Evolutionary conservation across 139 green algal species (phyloP).

Genomic region (Tetraselmis striata): DNA sequence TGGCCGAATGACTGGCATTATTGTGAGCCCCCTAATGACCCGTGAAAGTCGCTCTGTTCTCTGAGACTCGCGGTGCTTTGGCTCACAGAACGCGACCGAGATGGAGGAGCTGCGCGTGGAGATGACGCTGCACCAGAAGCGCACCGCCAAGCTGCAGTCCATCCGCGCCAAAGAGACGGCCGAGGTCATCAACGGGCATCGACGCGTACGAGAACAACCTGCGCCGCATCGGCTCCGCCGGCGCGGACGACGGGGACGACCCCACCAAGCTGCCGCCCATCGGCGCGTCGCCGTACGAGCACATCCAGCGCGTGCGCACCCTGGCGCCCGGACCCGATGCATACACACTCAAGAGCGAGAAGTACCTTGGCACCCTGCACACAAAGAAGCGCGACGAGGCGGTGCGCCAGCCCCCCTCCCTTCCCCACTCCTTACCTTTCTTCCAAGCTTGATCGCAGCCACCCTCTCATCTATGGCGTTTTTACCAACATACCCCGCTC

Average conservation of each 20-base stretch:
- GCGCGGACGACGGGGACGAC: constrained; percentile 9
- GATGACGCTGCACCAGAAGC: constrained; percentile 43
- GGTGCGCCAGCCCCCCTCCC: background rate
- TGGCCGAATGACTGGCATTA: no score
- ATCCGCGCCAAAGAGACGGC: constrained; percentile 17
- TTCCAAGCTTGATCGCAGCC: no score
- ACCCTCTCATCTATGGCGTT: no score
- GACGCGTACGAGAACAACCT: constrained; percentile 70
- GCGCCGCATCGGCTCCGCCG: constrained; percentile 41
- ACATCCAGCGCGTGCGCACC: background rate
- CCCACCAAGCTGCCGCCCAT: background rate
- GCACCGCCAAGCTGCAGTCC: constrained; percentile 19
- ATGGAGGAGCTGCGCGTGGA: constrained; percentile 55
- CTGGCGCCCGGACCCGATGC: constrained; percentile 29
- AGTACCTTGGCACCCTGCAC: constrained; percentile 47
- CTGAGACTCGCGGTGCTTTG: no score
- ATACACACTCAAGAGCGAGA: constrained; percentile 23
- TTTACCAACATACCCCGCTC: no score
- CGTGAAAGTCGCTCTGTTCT: no score
- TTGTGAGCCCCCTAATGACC: no score
- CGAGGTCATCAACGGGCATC: constrained; percentile 52
- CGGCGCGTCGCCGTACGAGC: background rate
- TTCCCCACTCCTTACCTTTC: background rate
- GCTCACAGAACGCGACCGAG: constrained; percentile 39
- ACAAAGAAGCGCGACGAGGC: constrained; percentile 44